These are phyloP conservation scores for Inga leiocalycina DNA, from an alignment of 306 rosid genomes.

Conservation along the genomic window DNA sequence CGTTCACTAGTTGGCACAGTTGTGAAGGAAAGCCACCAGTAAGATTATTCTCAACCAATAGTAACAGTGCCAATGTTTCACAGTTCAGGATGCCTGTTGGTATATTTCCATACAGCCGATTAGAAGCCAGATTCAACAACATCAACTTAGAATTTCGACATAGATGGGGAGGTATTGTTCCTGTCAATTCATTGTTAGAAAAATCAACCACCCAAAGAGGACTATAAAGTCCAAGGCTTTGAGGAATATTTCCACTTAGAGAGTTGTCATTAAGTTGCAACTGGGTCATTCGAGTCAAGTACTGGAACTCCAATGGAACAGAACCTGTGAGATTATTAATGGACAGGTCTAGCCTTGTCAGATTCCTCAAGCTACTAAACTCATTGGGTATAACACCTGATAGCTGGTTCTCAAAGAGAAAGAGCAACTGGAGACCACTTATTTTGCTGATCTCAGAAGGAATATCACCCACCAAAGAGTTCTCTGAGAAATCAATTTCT, in stretches of 20 bases:
- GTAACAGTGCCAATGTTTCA: slow-evolving; percentile 62
- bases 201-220: slow-evolving; percentile 97
- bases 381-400: slow-evolving; percentile 82
- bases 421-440: slow-evolving; percentile 61
- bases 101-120: slow-evolving; percentile 66
- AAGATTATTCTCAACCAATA: slow-evolving; percentile 66
- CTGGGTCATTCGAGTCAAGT: slow-evolving; percentile 60
- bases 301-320: slow-evolving; percentile 75
- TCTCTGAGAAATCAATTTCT: slow-evolving; percentile 89
- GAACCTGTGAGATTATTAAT: slow-evolving; percentile 75
- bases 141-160: slow-evolving; percentile 66
- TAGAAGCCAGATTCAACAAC: slow-evolving; percentile 70
- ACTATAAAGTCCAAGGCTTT: slow-evolving; percentile 64
- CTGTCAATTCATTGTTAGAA: slow-evolving; percentile 66
- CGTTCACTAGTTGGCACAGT: slow-evolving; percentile 70
- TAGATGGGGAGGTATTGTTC: slow-evolving; percentile 76
- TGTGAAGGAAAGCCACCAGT: slow-evolving; percentile 81
- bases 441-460: slow-evolving; percentile 80
- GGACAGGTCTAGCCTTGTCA: slow-evolving; percentile 86
- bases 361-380: slow-evolving; percentile 62
- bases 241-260: slow-evolving; percentile 76
- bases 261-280: slow-evolving; percentile 84
- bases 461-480: slow-evolving; percentile 65
- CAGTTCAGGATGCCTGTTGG: slow-evolving; percentile 72
- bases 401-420: slow-evolving; percentile 87